Evolutionary conservation across 1,284 basidiomycete species (phyloP).

Genomic region (Naganishia albida): DNA sequence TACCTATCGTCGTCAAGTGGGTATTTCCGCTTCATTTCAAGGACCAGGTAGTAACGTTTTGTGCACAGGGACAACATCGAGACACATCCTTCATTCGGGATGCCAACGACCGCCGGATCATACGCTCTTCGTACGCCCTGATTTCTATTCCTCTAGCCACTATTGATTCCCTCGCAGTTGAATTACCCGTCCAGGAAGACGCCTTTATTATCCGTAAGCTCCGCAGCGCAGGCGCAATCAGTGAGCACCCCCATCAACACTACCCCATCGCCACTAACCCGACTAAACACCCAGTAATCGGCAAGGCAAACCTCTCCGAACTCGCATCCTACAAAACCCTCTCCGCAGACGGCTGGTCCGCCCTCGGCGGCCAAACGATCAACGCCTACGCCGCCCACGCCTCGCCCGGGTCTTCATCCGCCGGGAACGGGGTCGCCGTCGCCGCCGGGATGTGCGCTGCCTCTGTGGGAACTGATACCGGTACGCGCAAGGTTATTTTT

Average conservation of each 20-base stretch:
- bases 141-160: neutral
- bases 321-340: slow-evolving; percentile 12
- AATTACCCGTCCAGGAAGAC: slow-evolving; percentile 30
- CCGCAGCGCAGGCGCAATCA: slow-evolving; percentile 36
- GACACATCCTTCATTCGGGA: slow-evolving; percentile 14
- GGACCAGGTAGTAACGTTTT: no score
- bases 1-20: slow-evolving; percentile 26
- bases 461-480: slow-evolving; percentile 21
- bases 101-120: slow-evolving; percentile 29
- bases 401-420: slow-evolving; percentile 33
- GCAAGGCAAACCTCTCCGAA: slow-evolving; percentile 25
- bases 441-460: slow-evolving; percentile 28
- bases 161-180: slow-evolving; percentile 1
- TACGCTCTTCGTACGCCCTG: slow-evolving; percentile 24
- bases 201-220: slow-evolving; percentile 15
- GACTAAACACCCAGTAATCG: slow-evolving; percentile 6
- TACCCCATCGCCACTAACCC: neutral
- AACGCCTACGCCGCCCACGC: slow-evolving; percentile 33
- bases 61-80: slow-evolving; percentile 30
- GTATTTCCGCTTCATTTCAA: neutral
- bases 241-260: slow-evolving; percentile 19
- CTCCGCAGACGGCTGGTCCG: slow-evolving; percentile 31
- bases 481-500: neutral
- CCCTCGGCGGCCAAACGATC: slow-evolving; percentile 35
- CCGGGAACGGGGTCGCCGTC: slow-evolving; percentile 24